Conservation (phyloP, 768 basidiomycete species). For the Leccinum imitatum region DNA sequence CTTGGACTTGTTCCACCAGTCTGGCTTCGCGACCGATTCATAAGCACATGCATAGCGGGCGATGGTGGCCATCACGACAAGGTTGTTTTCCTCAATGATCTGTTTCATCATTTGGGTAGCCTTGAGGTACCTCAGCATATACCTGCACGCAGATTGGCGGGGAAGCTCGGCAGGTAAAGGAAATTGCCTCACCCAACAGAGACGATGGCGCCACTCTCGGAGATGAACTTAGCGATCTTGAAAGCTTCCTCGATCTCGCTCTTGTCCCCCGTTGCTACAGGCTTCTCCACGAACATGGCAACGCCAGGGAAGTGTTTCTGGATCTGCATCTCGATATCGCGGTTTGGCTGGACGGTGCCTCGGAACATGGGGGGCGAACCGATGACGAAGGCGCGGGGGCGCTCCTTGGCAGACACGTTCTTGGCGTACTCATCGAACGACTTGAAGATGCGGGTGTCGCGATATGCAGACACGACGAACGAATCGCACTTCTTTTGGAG, state of each 20-base stretch:
- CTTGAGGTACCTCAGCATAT: conserved; percentile 92
- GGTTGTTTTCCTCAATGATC: conserved; percentile 90
- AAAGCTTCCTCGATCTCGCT: conserved; percentile 68
- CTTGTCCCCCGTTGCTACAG: conserved; percentile 77
- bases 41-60: conserved; percentile 94
- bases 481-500: conserved; percentile 90
- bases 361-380: conserved; percentile 95
- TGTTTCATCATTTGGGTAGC: conserved; percentile 96
- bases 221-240: conserved; percentile 69
- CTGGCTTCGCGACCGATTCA: conserved; percentile 71
- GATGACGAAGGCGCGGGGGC: conserved; percentile 81
- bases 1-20: too few relatives aligned
- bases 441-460: conserved; percentile 81
- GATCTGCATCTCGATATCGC: conserved; percentile 86
- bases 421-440: conserved; percentile 83
- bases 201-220: conserved; percentile 70
- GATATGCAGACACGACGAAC: conserved; percentile 92
- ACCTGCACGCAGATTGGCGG: conserved; percentile 42
- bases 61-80: conserved; percentile 94
- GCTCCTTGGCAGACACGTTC: conserved; percentile 59
- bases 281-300: conserved; percentile 92
- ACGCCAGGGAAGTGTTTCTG: conserved; percentile 85
- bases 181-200: conserved; percentile 72
- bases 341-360: conserved; percentile 69
- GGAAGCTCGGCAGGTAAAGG: neutral